Base-by-base conservation (phyloP, 2,329 filamentous ascomycete species). In the Plenodomus biglobosus region DNA sequence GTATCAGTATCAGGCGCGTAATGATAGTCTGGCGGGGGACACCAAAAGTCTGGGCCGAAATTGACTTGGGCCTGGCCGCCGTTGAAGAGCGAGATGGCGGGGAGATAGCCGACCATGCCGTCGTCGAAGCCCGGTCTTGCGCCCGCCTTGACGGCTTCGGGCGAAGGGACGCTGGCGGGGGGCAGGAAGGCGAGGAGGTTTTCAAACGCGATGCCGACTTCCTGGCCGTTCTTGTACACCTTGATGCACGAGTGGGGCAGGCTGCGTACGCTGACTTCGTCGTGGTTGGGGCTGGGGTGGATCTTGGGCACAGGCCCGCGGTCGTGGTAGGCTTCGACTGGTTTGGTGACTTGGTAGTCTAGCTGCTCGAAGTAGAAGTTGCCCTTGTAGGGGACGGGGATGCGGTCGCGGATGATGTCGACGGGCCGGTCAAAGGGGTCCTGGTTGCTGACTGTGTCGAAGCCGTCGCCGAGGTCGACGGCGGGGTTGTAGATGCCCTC, bases 21-120 rank as follows among this genome's bases (percentile, higher is more conserved):
- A n/a, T n/a, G n/a, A n/a, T n/a, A n/a, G n/a, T n/a, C n/a, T n/a
- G n/a, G n/a, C n/a, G 92, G 92, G 15, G 91, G 90, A 66, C 79
- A 88, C 91, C 92, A 96, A 76, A 96, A 97, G 24, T 94, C 80
- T 0, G 90, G 91, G 1, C 94, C 92, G 67, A 99, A 96, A 72
- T 96, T 96, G 62, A 92, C 86, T 70, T 97, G 89, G 15, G 88
- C 92, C 1, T 92, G 88, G 19, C 92, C 94, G 43, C 92, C 92
- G 38, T 88, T 85, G 74, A 96, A 97, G 18, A 94, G 88, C 61
- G 91, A 94, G 17, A 99, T 85, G 18, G 92, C 90, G 1, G 94
- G 94, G 66, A 95, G 96, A 74, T 99, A 99, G 10, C 94, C 95
- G 1, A 96, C 82, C 80, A 94, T 88, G 30, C 92, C 94, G 65